A percentile compares a stretch with the other conserved stretches of the same genome.
Conservation (phyloP, 805 yeast species). For the Yueomyces sp. region DNA sequence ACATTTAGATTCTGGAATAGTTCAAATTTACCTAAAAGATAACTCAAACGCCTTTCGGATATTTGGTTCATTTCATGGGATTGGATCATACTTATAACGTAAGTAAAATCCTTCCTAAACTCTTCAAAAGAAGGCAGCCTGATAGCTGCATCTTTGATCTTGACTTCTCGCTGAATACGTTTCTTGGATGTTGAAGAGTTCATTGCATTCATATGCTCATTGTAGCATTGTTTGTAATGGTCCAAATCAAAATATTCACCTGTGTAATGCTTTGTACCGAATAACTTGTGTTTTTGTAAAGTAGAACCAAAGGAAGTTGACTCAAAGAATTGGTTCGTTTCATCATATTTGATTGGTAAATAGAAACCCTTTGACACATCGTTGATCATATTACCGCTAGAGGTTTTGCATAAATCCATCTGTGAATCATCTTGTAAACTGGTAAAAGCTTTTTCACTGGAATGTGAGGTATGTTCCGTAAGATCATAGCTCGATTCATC, state of each 20-base stretch:
- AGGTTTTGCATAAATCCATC: background rate
- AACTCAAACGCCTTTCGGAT: conserved; percentile 19
- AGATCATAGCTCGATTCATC: conserved; percentile 7
- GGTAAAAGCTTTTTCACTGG: background rate
- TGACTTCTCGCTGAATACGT: background rate
- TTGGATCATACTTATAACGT: conserved; percentile 11
- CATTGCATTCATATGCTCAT: background rate
- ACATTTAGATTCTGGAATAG: conserved; percentile 24
- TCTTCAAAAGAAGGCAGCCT: conserved; percentile 19
- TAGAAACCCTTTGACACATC: conserved; percentile 3
- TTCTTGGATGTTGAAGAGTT: background rate
- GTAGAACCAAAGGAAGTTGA: conserved; percentile 1
- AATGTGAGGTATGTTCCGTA: background rate
- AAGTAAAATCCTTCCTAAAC: conserved; percentile 21
- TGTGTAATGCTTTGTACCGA: conserved; percentile 10
- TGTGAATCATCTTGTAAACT: background rate
- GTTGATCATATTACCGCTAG: background rate
- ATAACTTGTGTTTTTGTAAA: conserved; percentile 1
- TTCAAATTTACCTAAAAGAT: conserved; percentile 25
- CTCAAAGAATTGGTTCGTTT: conserved; percentile 1
- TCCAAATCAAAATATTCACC: conserved; percentile 25
- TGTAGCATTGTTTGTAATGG: conserved; percentile 13
- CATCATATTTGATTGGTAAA: conserved; percentile 4
- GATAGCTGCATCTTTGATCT: background rate
- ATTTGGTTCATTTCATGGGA: conserved; percentile 7